A percentile compares a stretch with the other conserved stretches of the same genome.
phyloP scores from a whole-genome alignment of 305 asterid genomes.

The Euphrasia arctica region DNA sequence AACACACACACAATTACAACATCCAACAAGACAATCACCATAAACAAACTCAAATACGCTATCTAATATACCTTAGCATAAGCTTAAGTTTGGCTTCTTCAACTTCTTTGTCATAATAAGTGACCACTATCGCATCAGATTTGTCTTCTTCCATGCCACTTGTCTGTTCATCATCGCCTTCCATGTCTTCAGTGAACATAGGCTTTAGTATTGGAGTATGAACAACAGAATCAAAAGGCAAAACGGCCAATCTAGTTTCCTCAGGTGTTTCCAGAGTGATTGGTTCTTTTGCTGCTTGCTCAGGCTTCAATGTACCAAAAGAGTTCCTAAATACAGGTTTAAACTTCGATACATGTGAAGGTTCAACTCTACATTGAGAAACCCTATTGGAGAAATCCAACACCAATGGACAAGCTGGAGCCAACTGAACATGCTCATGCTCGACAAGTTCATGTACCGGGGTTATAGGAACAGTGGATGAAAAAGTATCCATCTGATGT shows the following conservation, averaged over 20 bases:
- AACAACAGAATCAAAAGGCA: conserved; percentile 40
- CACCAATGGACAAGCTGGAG: conserved; percentile 39
- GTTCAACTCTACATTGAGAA: conserved; percentile 38
- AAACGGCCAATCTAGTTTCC: conserved; percentile 30
- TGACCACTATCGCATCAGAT: conserved; percentile 41
- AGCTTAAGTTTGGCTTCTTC: conserved; percentile 82
- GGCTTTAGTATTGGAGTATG: conserved; percentile 30
- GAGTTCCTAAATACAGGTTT: conserved; percentile 51
- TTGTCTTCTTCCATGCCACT: conserved; percentile 43
- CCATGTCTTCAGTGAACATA: conserved; percentile 2
- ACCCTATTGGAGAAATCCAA: conserved; percentile 38
- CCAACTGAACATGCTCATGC: conserved; percentile 34
- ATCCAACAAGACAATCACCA: conserved; percentile 25
- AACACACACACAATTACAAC: conserved; percentile 28
- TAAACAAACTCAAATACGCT: conserved; percentile 21
- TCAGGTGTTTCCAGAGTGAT: conserved; percentile 36
- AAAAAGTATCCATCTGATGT: conserved; percentile 30
- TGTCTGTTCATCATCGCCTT: conserved; percentile 37
- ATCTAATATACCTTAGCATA: conserved; percentile 58
- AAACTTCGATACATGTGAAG: conserved; percentile 37
- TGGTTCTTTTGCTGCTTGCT: conserved; percentile 35
- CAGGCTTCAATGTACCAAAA: conserved; percentile 40
- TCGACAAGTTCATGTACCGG: conserved; percentile 28
- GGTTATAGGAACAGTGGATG: conserved; percentile 24
- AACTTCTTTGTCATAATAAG: conserved; percentile 61